Conservation (phyloP, 2,329 filamentous ascomycete genomes). For the Cercospora sesami region DNA sequence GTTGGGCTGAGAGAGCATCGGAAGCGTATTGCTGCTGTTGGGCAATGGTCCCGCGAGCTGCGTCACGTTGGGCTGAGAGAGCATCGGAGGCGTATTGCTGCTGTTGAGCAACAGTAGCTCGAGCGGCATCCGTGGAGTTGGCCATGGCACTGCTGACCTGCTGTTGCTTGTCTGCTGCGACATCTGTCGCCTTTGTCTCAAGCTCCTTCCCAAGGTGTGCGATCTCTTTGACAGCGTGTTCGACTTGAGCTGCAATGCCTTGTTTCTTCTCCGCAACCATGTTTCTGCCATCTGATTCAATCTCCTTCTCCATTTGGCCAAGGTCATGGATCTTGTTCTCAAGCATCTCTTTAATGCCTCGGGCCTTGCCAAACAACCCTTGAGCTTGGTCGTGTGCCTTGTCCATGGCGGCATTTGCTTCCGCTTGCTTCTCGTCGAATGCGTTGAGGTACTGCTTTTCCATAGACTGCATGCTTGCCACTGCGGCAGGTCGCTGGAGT, state of each 20-base stretch:
- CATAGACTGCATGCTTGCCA: constrained; percentile 1
- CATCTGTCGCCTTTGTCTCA: constrained; percentile 15
- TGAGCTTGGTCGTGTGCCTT: constrained; percentile 20
- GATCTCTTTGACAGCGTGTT: constrained; percentile 20
- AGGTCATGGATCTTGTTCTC: constrained; percentile 27
- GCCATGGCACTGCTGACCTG: neutral
- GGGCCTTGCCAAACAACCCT: constrained; percentile 19
- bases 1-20: neutral
- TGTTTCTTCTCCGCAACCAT: constrained; percentile 24
- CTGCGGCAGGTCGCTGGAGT: neutral
- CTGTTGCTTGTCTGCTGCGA: constrained; percentile 13
- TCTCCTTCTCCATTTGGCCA: constrained; percentile 27
- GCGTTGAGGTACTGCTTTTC: constrained; percentile 7
- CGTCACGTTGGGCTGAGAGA: neutral
- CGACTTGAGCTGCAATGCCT: constrained; percentile 15
- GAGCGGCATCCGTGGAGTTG: constrained; percentile 12
- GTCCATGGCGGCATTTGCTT: constrained; percentile 19
- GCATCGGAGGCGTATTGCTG: constrained; percentile 3
- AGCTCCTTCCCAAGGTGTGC: constrained; percentile 21
- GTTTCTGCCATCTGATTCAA: constrained; percentile 19
- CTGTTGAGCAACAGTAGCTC: constrained; percentile 10
- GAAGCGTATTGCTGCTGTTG: constrained; percentile 8
- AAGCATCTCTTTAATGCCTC: constrained; percentile 21
- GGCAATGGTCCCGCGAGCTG: constrained; percentile 7
- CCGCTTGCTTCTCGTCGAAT: constrained; percentile 22